Evolutionary conservation across 2,329 filamentous ascomycete species (phyloP).

Genomic region (Exophiala aquamarina): DNA sequence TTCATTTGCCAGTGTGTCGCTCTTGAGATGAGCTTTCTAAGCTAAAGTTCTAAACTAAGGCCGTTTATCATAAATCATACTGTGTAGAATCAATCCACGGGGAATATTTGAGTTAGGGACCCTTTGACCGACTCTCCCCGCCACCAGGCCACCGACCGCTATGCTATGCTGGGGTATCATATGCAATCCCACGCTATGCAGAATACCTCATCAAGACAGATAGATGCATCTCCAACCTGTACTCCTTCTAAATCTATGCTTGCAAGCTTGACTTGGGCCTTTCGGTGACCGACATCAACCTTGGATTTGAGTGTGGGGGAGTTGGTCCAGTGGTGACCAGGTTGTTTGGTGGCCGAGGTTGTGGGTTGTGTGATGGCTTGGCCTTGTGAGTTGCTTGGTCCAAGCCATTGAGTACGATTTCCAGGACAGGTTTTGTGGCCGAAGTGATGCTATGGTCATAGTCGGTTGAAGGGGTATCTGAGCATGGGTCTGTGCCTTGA

Average conservation of each 20-base stretch:
- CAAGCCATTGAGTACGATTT: background rate
- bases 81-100: too few species aligned
- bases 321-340: slow-evolving; percentile 14
- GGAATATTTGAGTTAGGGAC: too few species aligned
- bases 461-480: slow-evolving; percentile 12
- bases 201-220: slow-evolving; percentile 23
- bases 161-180: slow-evolving; percentile 25
- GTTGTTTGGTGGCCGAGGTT: slow-evolving; percentile 26
- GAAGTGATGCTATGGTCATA: background rate
- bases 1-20: too few species aligned
- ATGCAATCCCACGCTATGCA: slow-evolving; percentile 23
- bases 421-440: slow-evolving; percentile 3
- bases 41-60: too few species aligned
- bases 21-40: too few species aligned
- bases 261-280: slow-evolving; percentile 27
- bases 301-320: slow-evolving; percentile 9
- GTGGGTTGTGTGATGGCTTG: slow-evolving; percentile 10
- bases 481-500: slow-evolving; percentile 26
- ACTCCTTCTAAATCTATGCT: slow-evolving; percentile 23
- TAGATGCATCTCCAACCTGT: slow-evolving; percentile 14
- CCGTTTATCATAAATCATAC: too few species aligned
- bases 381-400: slow-evolving; percentile 5
- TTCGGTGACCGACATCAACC: slow-evolving; percentile 23
- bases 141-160: slow-evolving; percentile 18
- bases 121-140: too few species aligned